Base-by-base conservation (phyloP, 2,329 filamentous ascomycete genomes). In the Alternaria viburni region DNA sequence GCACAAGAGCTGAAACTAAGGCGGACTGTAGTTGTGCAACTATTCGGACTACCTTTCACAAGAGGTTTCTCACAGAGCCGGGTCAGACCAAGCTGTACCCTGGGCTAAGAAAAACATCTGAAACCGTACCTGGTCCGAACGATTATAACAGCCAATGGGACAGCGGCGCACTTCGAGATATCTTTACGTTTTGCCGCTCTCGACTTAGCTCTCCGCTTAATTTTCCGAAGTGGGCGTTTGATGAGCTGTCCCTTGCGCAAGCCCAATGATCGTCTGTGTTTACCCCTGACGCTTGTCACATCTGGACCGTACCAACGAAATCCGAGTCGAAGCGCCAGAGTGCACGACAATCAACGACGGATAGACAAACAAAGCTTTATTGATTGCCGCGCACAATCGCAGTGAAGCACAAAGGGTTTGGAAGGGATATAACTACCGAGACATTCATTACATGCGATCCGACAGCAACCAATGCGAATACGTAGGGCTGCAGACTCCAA, bases 341-440 rank as follows among this genome's bases (percentile, higher is more conserved):
- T 50, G 36, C 26, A 36, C 55, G 44, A 51, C 57, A 51, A 41
- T 51, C 23, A 47, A 60, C 55, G 44, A 51, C 57, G 46, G 25
- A 54, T 19, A 47, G 57, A 59, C 52, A 44, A 19, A 55, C 56
- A 45, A 45, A 44, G 44, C 25, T 15, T 36, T 44, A 54, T 21
- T 63, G 47, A 47, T 61, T 64, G 54, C 54, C 52, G 57, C 44
- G 44, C 41, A 57, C 32, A 28, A 28, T 58, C 23, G 21, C 25
- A 36, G 32, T 52, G 49, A 52, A 52, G 49, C 49, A 52, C 49
- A 23, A 52, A 25, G 49, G 23, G 49, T 36, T 41, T 32, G 36
- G 58, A 41, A 36, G 51, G 13, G 70, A 87, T 80, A 75, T 86
- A 86, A 81, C 86, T 81, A 69, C 76, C 74, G 43, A 44, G n/a